Evolutionary conservation across 2,329 filamentous ascomycete species (phyloP), one percentile per base, ranked within the genome.

Genomic region (Aspergillus sp.): DNA sequence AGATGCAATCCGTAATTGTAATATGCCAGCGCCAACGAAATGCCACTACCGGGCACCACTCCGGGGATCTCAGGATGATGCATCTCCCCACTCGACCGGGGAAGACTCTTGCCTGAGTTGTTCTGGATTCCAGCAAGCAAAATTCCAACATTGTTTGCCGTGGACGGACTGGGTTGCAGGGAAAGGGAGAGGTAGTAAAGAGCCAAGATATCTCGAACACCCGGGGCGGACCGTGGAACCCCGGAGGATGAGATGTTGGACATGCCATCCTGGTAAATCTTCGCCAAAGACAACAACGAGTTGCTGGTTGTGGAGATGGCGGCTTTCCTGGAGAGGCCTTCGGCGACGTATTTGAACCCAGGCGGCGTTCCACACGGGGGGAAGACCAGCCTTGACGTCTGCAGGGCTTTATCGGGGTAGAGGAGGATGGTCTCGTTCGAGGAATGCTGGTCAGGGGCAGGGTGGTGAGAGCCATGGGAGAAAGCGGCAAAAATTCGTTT

Each of bases 181-280:
- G 94, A 96, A 3, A 99, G 77, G 0, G 94, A 99, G 2, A 99
- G 79, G 66, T 99, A 99, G 70, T 99, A 99, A 11, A 99, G 81
- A 1, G 92, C 90, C 32, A 99, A 75, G 34, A 99, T 97, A 65
- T 99, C 94, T 40, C 91, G 86, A 20, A 97, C 91, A 1, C 91
- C 88, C 42, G 88, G 86, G 2, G 86, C 82, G 51, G 85, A 84
- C 53, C 82, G 82, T 19, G 83, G 75, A 36, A 76, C 75, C 10
- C 81, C 77, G 19, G 79, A 78, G 9, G 79, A 73, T 17, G 82
- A 81, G 16, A 85, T 86, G 52, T 84, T 91, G 2, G 93, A 91
- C 84, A 97, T 93, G 25, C 89, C 87, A 74, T 99, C 94, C 71
- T 99, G 94, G 59, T 96, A 96, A 32, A 99, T 99, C 72, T 99